Base-by-base conservation (phyloP, 805 yeast genomes). In the Clavispora phyllophila region DNA sequence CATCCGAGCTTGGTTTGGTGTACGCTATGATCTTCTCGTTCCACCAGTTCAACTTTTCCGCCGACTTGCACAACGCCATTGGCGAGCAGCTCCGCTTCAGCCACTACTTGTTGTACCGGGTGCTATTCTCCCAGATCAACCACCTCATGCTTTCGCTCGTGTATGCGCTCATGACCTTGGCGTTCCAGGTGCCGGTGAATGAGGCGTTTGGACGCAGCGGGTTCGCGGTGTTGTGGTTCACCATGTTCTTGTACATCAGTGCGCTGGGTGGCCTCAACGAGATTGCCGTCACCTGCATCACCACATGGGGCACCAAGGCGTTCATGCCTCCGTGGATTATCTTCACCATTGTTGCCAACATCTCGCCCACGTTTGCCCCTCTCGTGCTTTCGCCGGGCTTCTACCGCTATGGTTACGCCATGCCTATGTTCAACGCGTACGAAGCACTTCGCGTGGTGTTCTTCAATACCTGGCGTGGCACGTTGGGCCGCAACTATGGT, bases 351-450 rank as follows among this genome's bases (percentile, higher is more conserved):
- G 63, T 65, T 12, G 31, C 55, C 33, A 65, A 64, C 37, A 54
- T 65, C 4, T 45, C 66, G 6, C 57, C 66, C 6, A 55, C 67
- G 6, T 62, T 63, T 46, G 61, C 66, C 2, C 69, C 73, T 1
- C 48, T 65, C 28, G 64, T 50, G 4, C 51, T 67, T 27, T 43
- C 50, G 20, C 68, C 73, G 0, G 51, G 53, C 9, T 57, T 66
- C 34, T 64, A 53, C 44, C 53, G 62, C 34, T 65, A 56, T 43
- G 72, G 71, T 1, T 65, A 66, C 46, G 68, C 66, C 10, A 43
- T 64, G 48, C 71, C 70, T 3, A 62, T 65, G 65, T 57, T 48
- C 46, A 62, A 63, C 37, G 52, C 58, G 0, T 64, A 57, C 37
- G 65, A 62, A 39, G 56, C 60, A 1, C 50, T 62, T 41, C 61